These are phyloP conservation scores for Vigna mungo DNA, from an alignment of 306 rosid genomes.

Conservation along the genomic window DNA sequence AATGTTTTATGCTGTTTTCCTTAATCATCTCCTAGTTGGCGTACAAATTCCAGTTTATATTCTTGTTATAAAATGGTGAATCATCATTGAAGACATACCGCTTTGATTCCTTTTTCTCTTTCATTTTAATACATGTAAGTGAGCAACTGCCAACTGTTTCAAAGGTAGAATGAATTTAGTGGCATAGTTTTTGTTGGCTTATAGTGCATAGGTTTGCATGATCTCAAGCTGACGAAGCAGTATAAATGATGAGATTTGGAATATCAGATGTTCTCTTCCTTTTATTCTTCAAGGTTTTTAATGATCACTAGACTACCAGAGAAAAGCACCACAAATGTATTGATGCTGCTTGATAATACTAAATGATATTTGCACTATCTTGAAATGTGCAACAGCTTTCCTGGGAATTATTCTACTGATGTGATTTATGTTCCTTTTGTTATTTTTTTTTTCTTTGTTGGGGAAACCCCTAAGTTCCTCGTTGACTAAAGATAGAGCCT, in stretches of 20 bases:
- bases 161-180: constrained; percentile 22
- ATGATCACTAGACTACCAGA: too few relatives aligned
- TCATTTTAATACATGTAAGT: not conserved
- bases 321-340: not conserved
- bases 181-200: constrained; percentile 27
- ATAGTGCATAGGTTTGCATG: constrained; percentile 9
- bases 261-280: constrained; percentile 26
- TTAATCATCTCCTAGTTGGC: constrained; percentile 16
- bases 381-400: constrained; percentile 32
- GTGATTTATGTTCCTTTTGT: constrained; percentile 11
- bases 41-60: constrained; percentile 25
- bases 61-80: constrained; percentile 25
- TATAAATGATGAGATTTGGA: constrained; percentile 28
- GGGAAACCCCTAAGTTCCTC: too few relatives aligned
- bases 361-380: constrained; percentile 22
- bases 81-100: not conserved
- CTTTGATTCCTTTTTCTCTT: constrained; percentile 15
- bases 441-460: not conserved
- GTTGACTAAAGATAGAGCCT: too few relatives aligned
- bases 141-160: constrained; percentile 25
- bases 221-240: constrained; percentile 16
- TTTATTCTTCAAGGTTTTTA: constrained; percentile 26
- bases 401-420: constrained; percentile 6
- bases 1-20: constrained; percentile 13
- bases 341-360: constrained; percentile 2